These are phyloP conservation scores for Fusarium sambucinum DNA, from an alignment of 2,329 filamentous ascomycete species.

Conservation along the genomic window DNA sequence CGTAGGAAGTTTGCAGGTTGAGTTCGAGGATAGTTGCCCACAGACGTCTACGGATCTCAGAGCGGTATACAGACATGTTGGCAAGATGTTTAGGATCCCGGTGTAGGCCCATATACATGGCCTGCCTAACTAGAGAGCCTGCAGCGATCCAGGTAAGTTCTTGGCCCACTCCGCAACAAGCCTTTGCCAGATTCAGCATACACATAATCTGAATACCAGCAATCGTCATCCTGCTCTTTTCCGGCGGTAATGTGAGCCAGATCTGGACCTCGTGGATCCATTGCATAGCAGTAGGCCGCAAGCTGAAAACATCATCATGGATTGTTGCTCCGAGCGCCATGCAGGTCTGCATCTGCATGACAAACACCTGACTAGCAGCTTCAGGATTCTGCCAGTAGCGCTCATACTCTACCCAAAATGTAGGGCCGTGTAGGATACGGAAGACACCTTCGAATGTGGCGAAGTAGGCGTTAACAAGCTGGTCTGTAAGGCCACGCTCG, in stretches of 20 bases:
- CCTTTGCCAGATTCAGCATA: conserved; percentile 63
- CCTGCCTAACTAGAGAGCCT: conserved; percentile 64
- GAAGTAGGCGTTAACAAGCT: conserved; percentile 66
- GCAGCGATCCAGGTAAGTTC: conserved; percentile 66
- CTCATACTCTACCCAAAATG: conserved; percentile 67
- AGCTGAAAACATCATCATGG: conserved; percentile 59
- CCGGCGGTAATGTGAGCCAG: conserved; percentile 61
- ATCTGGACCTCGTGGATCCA: conserved; percentile 67
- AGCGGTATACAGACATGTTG: conserved; percentile 60
- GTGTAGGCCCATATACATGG: conserved; percentile 70
- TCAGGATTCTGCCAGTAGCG: conserved; percentile 60
- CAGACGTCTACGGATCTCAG: conserved; percentile 67
- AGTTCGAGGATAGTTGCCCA: conserved; percentile 70
- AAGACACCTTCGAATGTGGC: conserved; percentile 68
- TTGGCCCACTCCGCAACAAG: conserved; percentile 60
- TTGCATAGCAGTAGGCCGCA: conserved; percentile 58
- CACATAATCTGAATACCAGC: conserved; percentile 64
- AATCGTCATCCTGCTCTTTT: conserved; percentile 64
- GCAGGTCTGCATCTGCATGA: conserved; percentile 66
- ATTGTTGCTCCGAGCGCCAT: conserved; percentile 64
- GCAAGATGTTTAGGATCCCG: conserved; percentile 65
- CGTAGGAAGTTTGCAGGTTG: conserved; percentile 63
- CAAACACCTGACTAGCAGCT: conserved; percentile 57
- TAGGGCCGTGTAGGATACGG: conserved; percentile 69
- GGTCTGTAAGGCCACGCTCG: conserved; percentile 58